These are phyloP conservation scores for Starmerella etchellsii DNA, from an alignment of 805 yeast genomes.

Conservation along the genomic window DNA sequence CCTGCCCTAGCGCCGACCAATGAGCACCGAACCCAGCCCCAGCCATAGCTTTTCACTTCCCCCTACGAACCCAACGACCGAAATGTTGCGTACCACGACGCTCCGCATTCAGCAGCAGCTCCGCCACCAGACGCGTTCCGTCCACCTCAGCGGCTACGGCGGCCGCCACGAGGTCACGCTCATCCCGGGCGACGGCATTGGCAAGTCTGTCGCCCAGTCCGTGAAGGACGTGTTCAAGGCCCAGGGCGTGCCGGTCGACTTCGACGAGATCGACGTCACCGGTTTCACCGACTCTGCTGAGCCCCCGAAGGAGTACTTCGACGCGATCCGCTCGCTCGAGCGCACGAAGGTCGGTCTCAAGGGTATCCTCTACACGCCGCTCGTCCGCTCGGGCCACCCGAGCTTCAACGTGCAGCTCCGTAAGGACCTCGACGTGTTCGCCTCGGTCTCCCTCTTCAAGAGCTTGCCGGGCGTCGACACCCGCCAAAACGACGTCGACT, in stretches of 20 bases:
- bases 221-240: slow-evolving; percentile 80
- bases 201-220: slow-evolving; percentile 88
- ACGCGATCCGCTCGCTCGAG: slow-evolving; percentile 80
- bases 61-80: too few relatives aligned
- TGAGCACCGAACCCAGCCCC: too few relatives aligned
- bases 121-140: slow-evolving; percentile 62
- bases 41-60: too few relatives aligned
- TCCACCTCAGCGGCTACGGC: slow-evolving; percentile 42
- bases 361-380: slow-evolving; percentile 89
- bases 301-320: slow-evolving; percentile 50
- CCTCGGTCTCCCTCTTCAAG: slow-evolving; percentile 87
- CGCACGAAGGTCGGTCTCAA: slow-evolving; percentile 95
- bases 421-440: slow-evolving; percentile 90
- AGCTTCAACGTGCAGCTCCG: slow-evolving; percentile 93
- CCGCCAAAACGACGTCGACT: slow-evolving; percentile 64
- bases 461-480: slow-evolving; percentile 89
- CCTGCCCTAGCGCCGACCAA: too few relatives aligned
- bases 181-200: slow-evolving; percentile 95
- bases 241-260: slow-evolving; percentile 83
- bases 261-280: slow-evolving; percentile 60
- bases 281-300: slow-evolving; percentile 42
- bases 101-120: slow-evolving; percentile 33
- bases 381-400: slow-evolving; percentile 61
- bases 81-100: slow-evolving; percentile 23
- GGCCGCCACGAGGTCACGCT: slow-evolving; percentile 88